Evolutionary conservation across 2,329 filamentous ascomycete species (phyloP).

Genomic region (Neopestalotiopsis rosae): DNA sequence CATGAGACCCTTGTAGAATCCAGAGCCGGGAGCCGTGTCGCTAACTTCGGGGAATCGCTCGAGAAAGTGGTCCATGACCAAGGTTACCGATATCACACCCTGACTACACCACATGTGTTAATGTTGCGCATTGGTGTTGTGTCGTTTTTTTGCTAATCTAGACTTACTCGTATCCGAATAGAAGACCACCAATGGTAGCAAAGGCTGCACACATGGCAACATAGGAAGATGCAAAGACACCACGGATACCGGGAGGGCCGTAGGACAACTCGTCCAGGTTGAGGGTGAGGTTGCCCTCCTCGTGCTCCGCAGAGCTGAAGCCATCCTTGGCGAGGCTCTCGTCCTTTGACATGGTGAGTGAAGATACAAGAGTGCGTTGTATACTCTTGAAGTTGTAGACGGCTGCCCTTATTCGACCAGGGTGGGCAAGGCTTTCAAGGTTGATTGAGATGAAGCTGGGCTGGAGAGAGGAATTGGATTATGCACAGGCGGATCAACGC

Average conservation of each 20-base stretch:
- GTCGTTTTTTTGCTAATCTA: background rate
- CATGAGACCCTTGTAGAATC: constrained; percentile 37
- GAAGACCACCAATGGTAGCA: constrained; percentile 19
- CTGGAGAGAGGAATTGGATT: background rate
- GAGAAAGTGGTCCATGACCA: constrained; percentile 57
- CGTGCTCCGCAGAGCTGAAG: constrained; percentile 11
- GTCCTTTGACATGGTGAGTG: background rate
- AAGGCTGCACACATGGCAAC: constrained; percentile 19
- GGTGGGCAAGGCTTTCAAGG: background rate
- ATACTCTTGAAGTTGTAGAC: background rate
- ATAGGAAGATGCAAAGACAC: constrained; percentile 19
- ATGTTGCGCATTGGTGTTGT: background rate
- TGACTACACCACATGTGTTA: constrained; percentile 33
- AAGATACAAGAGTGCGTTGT: background rate
- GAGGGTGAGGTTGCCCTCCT: constrained; percentile 12
- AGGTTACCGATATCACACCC: constrained; percentile 57
- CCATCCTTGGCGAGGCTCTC: background rate
- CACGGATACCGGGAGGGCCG: constrained; percentile 17
- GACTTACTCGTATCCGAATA: constrained; percentile 20
- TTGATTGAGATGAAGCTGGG: background rate
- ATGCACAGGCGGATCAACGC: background rate
- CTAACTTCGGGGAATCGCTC: constrained; percentile 54
- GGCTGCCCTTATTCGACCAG: background rate
- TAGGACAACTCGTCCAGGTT: constrained; percentile 19
- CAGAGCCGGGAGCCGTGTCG: constrained; percentile 48